Evolutionary conservation across 208 protist species (phyloP).

Genomic region (Polymyxa betae): DNA sequence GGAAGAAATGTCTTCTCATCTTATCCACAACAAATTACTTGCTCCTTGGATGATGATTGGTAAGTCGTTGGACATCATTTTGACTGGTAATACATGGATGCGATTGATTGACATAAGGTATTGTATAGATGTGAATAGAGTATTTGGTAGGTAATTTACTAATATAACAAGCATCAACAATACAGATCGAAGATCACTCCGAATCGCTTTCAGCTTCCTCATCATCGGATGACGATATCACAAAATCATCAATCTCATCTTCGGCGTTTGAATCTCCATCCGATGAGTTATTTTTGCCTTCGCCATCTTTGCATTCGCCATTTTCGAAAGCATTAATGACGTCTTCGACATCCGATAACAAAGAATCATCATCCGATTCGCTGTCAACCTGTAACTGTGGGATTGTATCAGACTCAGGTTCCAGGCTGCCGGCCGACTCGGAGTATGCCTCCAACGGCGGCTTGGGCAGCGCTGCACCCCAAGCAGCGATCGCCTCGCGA

Average conservation of each 20-base stretch:
- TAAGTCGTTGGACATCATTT: too few species aligned
- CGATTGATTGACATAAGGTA: too few species aligned
- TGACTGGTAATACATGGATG: too few species aligned
- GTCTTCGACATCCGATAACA: background rate
- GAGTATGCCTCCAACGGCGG: conserved; percentile 23
- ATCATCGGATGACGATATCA: background rate
- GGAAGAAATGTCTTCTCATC: too few species aligned
- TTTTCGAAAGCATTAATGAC: background rate
- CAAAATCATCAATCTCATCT: conserved; percentile 17
- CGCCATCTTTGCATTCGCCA: background rate
- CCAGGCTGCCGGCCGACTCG: background rate
- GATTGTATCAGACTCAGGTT: background rate
- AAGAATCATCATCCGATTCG: background rate
- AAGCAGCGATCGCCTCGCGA: background rate
- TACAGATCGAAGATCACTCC: too few species aligned
- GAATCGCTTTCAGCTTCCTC: too few species aligned
- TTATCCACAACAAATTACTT: too few species aligned
- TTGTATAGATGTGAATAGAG: too few species aligned
- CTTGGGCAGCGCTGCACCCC: background rate
- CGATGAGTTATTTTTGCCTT: background rate
- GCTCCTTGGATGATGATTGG: too few species aligned
- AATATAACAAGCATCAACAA: too few species aligned
- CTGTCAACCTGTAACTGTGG: background rate
- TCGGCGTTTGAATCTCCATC: background rate
- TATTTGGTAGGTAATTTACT: too few species aligned